Conservation (phyloP, 805 yeast species). For the Debaryomyces hansenii region DNA sequence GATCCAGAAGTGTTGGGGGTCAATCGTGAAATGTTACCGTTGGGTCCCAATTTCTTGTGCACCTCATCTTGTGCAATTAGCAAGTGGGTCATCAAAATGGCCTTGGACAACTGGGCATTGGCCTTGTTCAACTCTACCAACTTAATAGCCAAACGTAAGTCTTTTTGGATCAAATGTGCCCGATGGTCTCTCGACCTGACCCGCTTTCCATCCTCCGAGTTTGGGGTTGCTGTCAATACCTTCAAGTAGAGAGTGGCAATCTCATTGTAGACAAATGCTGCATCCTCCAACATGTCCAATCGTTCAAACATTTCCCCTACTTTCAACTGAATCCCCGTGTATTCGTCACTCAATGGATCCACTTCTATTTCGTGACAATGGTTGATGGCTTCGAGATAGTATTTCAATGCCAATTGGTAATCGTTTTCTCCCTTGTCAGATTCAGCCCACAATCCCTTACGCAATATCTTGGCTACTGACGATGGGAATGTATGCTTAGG, state of each 20-base stretch:
- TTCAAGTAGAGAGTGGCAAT: slow-evolving; percentile 59
- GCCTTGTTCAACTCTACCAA: slow-evolving; percentile 55
- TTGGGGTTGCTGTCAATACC: slow-evolving; percentile 42
- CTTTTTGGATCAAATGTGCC: slow-evolving; percentile 66
- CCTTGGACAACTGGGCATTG: slow-evolving; percentile 51
- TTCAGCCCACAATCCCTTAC: slow-evolving; percentile 85
- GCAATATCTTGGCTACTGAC: slow-evolving; percentile 66
- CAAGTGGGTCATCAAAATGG: slow-evolving; percentile 61
- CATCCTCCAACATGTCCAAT: slow-evolving; percentile 59
- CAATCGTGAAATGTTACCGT: slow-evolving; percentile 2
- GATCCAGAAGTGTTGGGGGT: slow-evolving; percentile 4
- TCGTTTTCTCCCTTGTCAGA: slow-evolving; percentile 63
- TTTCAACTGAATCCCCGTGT: slow-evolving; percentile 87
- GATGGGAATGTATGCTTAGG: slow-evolving; percentile 69
- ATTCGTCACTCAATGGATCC: slow-evolving; percentile 68
- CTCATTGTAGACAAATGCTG: slow-evolving; percentile 66
- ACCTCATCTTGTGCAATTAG: slow-evolving; percentile 68
- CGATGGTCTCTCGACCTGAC: slow-evolving; percentile 32
- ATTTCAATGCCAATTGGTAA: slow-evolving; percentile 64
- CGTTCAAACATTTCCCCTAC: slow-evolving; percentile 85
- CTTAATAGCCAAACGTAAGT: slow-evolving; percentile 66
- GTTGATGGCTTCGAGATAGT: slow-evolving; percentile 73
- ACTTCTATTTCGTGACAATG: slow-evolving; percentile 57
- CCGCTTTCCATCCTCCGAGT: slow-evolving; percentile 22
- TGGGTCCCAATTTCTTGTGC: slow-evolving; percentile 35